Evolutionary conservation across 2,329 filamentous ascomycete genomes (phyloP), one percentile per base, ranked within the genome.

Genomic region (Diaporthe aspalathi): DNA sequence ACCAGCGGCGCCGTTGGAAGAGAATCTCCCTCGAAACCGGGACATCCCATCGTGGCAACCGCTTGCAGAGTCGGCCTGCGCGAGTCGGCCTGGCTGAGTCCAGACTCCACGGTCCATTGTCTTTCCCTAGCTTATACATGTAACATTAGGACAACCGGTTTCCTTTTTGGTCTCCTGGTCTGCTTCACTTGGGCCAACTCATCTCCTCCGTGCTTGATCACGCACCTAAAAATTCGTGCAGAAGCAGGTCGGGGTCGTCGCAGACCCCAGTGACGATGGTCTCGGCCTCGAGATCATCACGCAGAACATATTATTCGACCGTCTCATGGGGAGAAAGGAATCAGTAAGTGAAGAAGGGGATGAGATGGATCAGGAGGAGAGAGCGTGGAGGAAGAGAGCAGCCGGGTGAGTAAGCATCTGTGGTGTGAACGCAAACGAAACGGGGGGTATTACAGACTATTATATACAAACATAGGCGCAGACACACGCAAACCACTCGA

Each of bases 101-200:
- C 50, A n/a, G 47, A 62, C 57, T 27, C 45, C 45, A 65, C 60
- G 29, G 43, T 17, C 24, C 29, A 56, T 22, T 40, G 24, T 69
- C 38, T 53, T 67, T 66, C 52, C 66, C 78, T 71, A 60, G 62
- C 63, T 47, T 67, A 47, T 66, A 43, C 54, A 66, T 68, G 80
- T 82, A 83, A 77, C 78, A 82, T 76, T 83, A 83, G 77, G 79
- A 83, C 83, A 82, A 82, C 79, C 80, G 74, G 75, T 75, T 76
- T 70, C 75, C 74, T 76, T 76, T 74, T 54, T 69, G 47, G 53
- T 74, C 49, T 68, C 67, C 67, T 72, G 20, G 67, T 69, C 69
- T 66, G 22, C 45, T n/a, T 71, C 45, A 27, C 50, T 29, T 24
- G 50, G 49, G 24, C 50, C 24, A 22, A 57, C 43, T 14, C 35